Percentiles rank a stretch among this genome's conserved stretches.
These are phyloP conservation scores for Cyberlindnera bimundalis DNA, from an alignment of 805 yeast species.

Conservation along the genomic window DNA sequence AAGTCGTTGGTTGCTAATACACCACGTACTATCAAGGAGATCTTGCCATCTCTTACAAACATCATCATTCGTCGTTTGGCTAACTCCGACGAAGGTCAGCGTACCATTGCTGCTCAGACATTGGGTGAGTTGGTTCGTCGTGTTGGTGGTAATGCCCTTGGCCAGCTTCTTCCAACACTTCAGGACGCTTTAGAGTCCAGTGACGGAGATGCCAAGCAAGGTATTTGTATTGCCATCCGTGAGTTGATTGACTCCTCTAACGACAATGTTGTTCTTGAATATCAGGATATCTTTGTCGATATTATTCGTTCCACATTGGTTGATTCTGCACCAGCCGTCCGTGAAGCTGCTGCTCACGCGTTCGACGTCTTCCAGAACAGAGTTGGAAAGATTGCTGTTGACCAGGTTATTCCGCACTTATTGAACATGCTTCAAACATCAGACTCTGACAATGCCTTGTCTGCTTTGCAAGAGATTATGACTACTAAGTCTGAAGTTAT, in stretches of 20 bases:
- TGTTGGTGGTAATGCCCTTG: constrained; percentile 83
- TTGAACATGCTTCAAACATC: constrained; percentile 61
- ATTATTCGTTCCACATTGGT: constrained; percentile 78
- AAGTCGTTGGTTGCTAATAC: constrained; percentile 94
- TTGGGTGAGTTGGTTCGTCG: constrained; percentile 93
- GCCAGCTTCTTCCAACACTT: constrained; percentile 81
- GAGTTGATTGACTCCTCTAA: constrained; percentile 80
- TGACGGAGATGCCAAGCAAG: constrained; percentile 87
- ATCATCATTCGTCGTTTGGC: constrained; percentile 82
- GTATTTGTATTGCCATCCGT: constrained; percentile 89
- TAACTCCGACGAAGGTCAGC: constrained; percentile 70
- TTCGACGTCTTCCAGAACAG: constrained; percentile 83
- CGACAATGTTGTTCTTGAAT: constrained; percentile 54
- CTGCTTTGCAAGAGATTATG: constrained; percentile 90
- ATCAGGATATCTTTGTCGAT: constrained; percentile 64
- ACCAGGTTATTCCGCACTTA: constrained; percentile 82
- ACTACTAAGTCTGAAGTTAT: constrained; percentile 83
- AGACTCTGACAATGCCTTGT: constrained; percentile 70
- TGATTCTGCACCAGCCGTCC: constrained; percentile 68
- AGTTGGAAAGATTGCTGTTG: constrained; percentile 82
- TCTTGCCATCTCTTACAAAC: constrained; percentile 76
- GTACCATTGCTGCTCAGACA: constrained; percentile 88
- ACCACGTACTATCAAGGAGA: constrained; percentile 90
- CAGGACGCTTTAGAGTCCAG: constrained; percentile 55
- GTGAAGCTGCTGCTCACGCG: constrained; percentile 89